Percentiles rank a stretch among this genome's conserved stretches.
phyloP scores from a whole-genome alignment of 2,329 filamentous ascomycete species.

The Ophiocordyceps unilateralis region DNA sequence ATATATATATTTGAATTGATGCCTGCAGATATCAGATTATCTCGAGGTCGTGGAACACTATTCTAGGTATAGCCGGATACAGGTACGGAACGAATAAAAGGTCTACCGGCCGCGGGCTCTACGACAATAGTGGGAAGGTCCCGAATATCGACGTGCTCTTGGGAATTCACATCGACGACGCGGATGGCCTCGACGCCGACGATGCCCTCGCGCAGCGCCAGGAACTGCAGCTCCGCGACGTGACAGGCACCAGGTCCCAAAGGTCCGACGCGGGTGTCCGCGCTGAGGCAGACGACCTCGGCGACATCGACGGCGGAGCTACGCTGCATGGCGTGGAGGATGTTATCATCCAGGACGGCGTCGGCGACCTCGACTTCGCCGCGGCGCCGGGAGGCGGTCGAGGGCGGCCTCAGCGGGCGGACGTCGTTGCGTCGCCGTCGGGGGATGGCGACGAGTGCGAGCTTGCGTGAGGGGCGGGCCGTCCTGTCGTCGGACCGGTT shows the following conservation, averaged over 20 bases:
- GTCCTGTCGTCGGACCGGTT: conserved; percentile 41
- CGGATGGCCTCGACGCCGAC: conserved; percentile 55
- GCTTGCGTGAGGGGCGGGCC: conserved; percentile 38
- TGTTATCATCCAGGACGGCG: conserved; percentile 53
- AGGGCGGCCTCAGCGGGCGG: conserved; percentile 34
- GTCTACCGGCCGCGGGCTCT: conserved; percentile 12
- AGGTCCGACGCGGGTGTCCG: conserved; percentile 57
- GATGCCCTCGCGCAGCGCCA: conserved; percentile 49
- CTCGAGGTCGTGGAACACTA: no score
- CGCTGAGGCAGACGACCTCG: conserved; percentile 58
- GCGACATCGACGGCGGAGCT: conserved; percentile 44
- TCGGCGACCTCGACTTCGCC: conserved; percentile 34
- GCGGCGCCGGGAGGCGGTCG: conserved; percentile 22
- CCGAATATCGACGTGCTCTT: conserved; percentile 61
- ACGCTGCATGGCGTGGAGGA: conserved; percentile 54
- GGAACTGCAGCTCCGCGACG: conserved; percentile 53
- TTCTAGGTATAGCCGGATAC: no score
- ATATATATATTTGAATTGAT: no score
- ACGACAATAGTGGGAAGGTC: conserved; percentile 56
- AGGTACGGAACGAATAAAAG: no score
- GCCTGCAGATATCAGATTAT: no score
- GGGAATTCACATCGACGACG: conserved; percentile 54
- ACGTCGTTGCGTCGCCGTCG: conserved; percentile 42
- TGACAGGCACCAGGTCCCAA: conserved; percentile 57
- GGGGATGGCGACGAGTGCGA: conserved; percentile 52